Conservation (phyloP, 441 rosid genomes). For the Pelargonium cotyledonis region DNA sequence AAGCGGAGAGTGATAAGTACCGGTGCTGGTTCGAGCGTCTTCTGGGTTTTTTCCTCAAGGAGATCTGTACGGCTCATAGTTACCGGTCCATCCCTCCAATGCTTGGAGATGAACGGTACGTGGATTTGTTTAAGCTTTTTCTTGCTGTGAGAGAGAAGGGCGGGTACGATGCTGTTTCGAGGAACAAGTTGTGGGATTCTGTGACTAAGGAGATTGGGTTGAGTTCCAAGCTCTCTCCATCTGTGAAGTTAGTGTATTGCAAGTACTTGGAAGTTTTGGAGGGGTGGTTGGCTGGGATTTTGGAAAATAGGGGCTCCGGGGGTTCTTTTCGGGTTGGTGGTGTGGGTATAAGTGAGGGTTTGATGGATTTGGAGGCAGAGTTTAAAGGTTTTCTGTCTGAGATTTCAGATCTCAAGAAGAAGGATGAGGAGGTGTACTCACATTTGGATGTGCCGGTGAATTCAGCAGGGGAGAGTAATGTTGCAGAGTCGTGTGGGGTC, state of each 20-base stretch:
- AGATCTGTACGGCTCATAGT: slow-evolving; percentile 27
- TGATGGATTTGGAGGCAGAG: slow-evolving; percentile 31
- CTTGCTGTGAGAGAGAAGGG: slow-evolving; percentile 41
- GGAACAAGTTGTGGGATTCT: slow-evolving; percentile 40
- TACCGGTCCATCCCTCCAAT: slow-evolving; percentile 36
- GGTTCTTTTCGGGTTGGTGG: slow-evolving; percentile 14
- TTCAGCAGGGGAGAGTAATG: slow-evolving; percentile 9
- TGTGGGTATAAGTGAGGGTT: slow-evolving; percentile 20
- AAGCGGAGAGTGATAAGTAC: slow-evolving; percentile 16
- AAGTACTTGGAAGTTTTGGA: slow-evolving; percentile 47
- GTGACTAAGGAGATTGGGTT: slow-evolving; percentile 50
- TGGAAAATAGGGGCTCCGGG: slow-evolving; percentile 21
- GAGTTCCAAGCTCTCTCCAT: slow-evolving; percentile 21
- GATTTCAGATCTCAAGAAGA: slow-evolving; percentile 26
- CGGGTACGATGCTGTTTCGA: slow-evolving; percentile 35
- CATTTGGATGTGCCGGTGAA: slow-evolving; percentile 20
- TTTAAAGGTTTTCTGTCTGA: slow-evolving; percentile 29
- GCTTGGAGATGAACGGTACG: slow-evolving; percentile 37
- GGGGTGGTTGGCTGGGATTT: slow-evolving; percentile 41
- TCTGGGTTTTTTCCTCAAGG: slow-evolving; percentile 23
- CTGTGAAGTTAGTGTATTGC: slow-evolving; percentile 42
- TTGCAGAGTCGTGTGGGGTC: neutral
- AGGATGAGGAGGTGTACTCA: slow-evolving; percentile 16
- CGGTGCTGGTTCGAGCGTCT: slow-evolving; percentile 28
- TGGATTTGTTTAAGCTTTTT: slow-evolving; percentile 43